These are phyloP conservation scores for Pelomyxa schiedti DNA, from an alignment of 78 protist genomes.

Conservation along the genomic window DNA sequence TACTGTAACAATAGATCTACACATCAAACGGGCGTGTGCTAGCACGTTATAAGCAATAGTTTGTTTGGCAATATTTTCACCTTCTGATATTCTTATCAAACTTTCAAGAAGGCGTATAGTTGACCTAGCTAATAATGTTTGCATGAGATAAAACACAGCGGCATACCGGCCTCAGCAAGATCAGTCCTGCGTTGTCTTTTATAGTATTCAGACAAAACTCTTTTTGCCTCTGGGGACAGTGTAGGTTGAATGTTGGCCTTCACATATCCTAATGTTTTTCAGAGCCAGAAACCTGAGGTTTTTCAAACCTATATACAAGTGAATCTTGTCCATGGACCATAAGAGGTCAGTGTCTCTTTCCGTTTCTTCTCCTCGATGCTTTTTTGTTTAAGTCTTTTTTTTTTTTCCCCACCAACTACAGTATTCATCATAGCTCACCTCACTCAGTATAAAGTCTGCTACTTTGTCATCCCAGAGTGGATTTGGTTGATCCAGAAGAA, in stretches of 20 bases:
- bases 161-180: no score
- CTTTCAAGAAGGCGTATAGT: conserved; percentile 90
- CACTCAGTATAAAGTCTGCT: conserved; percentile 35
- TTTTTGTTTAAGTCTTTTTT: not conserved
- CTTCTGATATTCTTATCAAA: conserved; percentile 55
- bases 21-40: conserved; percentile 82
- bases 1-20: conserved; percentile 10
- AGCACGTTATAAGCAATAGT: conserved; percentile 36
- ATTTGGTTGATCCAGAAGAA: conserved; percentile 62
- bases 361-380: not conserved
- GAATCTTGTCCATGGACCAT: conserved; percentile 66
- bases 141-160: no score
- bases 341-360: conserved; percentile 4
- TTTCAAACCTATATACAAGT: conserved; percentile 15
- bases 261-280: not conserved
- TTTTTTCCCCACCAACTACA: not conserved
- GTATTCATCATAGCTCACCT: conserved; percentile 7
- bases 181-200: conserved; percentile 47
- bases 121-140: conserved; percentile 67
- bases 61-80: not conserved
- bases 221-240: conserved; percentile 21
- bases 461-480: conserved; percentile 65
- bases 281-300: not conserved
- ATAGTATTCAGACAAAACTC: conserved; percentile 46
- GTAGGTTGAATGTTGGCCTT: conserved; percentile 36